Percentiles rank a stretch among this genome's conserved stretches.
These are phyloP conservation scores for Cruciata laevipes DNA, from an alignment of 257 asterid species.

Conservation along the genomic window DNA sequence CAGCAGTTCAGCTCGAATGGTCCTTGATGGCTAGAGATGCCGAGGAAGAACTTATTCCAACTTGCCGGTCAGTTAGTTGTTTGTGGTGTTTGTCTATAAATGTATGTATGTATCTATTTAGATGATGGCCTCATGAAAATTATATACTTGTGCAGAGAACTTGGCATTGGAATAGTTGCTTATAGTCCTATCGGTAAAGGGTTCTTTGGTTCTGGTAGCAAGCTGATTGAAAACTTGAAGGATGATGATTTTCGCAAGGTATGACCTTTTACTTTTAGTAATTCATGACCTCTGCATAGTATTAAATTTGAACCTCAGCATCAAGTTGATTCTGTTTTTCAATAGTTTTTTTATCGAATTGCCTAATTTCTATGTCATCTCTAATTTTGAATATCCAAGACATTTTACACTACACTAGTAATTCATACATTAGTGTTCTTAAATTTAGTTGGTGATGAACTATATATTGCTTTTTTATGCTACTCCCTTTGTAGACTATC, in stretches of 20 bases:
- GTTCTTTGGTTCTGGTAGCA: slow-evolving; percentile 24
- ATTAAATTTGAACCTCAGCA: not conserved
- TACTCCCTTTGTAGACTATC: not conserved
- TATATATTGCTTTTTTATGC: not conserved
- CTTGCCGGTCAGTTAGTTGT: slow-evolving; percentile 39
- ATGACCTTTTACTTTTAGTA: not conserved
- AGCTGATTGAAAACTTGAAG: slow-evolving; percentile 13
- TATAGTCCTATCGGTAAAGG: slow-evolving; percentile 33
- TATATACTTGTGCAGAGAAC: not conserved
- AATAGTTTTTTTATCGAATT: not conserved
- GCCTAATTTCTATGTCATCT: not conserved
- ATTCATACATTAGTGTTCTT: not conserved
- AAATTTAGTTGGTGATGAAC: not conserved
- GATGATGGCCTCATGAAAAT: not conserved
- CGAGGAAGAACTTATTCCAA: slow-evolving; percentile 55
- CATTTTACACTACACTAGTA: not conserved
- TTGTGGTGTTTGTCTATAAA: not conserved
- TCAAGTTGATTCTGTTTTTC: not conserved
- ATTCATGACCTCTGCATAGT: not conserved
- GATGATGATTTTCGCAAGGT: slow-evolving; percentile 28
- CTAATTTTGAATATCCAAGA: not conserved
- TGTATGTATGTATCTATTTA: not conserved
- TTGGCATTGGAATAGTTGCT: slow-evolving; percentile 28
- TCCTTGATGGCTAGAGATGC: slow-evolving; percentile 66
- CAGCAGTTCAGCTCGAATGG: slow-evolving; percentile 72